phyloP scores from a whole-genome alignment of 192 early-diverging fungal species.

The Fimicolochytrium jonesii region DNA sequence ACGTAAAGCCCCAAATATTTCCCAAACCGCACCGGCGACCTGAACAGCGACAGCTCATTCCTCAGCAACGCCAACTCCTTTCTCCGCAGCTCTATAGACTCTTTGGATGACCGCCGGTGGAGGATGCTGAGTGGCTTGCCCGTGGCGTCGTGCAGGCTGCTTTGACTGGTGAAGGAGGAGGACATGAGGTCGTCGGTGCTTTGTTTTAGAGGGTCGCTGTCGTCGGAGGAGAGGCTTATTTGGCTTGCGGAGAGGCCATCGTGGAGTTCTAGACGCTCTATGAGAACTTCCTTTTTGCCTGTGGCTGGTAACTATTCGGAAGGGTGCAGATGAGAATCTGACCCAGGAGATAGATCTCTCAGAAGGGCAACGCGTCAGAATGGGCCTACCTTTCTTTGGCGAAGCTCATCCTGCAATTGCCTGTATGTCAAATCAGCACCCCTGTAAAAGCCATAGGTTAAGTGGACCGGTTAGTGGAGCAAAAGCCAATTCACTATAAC shows the following conservation, averaged over 20 bases:
- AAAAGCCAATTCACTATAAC: too few relatives aligned
- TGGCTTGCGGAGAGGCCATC: neutral
- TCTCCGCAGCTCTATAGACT: constrained; percentile 13
- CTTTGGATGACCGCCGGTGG: constrained; percentile 1
- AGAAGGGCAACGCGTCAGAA: too few relatives aligned
- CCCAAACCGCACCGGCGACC: constrained; percentile 28
- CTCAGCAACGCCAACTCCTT: constrained; percentile 9
- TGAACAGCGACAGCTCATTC: constrained; percentile 26
- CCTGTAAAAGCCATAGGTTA: too few relatives aligned
- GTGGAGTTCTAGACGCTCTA: constrained; percentile 13
- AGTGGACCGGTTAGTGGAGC: too few relatives aligned
- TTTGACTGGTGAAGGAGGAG: neutral
- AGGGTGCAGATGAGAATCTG: too few relatives aligned
- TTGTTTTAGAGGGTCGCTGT: neutral
- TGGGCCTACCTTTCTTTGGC: too few relatives aligned
- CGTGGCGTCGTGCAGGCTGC: neutral
- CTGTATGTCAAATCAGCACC: too few relatives aligned
- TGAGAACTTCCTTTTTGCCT: constrained; percentile 16
- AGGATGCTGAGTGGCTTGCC: constrained; percentile 7
- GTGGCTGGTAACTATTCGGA: constrained; percentile 12
- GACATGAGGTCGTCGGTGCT: neutral
- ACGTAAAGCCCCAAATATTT: constrained; percentile 31
- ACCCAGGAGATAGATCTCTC: too few relatives aligned
- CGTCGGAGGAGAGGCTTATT: neutral
- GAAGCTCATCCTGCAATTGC: too few relatives aligned